phyloP scores from a whole-genome alignment of 352 stramenopile species.

The Pythium brachiatum region DNA sequence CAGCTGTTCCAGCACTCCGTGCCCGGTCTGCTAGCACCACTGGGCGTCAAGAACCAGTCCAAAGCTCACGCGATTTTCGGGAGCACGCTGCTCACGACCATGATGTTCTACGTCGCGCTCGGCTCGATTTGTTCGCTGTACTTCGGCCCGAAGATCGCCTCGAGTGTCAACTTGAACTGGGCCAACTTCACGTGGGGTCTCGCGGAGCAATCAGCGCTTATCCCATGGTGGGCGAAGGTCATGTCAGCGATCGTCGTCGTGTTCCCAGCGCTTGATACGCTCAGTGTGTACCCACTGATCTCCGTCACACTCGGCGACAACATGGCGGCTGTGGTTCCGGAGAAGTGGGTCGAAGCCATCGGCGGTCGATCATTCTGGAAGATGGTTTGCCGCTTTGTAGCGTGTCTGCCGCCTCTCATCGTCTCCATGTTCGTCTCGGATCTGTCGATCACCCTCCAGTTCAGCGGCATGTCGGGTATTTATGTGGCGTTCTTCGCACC shows the following conservation, averaged over 20 bases:
- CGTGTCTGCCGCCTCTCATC: conserved; percentile 74
- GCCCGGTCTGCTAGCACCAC: conserved; percentile 73
- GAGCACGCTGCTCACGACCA: conserved; percentile 79
- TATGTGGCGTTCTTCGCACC: conserved; percentile 84
- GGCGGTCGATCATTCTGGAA: conserved; percentile 52
- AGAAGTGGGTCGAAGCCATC: conserved; percentile 33
- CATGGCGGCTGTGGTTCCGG: conserved; percentile 63
- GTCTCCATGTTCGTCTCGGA: conserved; percentile 82
- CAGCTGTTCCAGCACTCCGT: conserved; percentile 91
- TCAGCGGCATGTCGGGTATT: conserved; percentile 75
- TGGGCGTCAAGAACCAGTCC: conserved; percentile 56
- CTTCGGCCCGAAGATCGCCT: conserved; percentile 76
- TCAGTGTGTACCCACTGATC: conserved; percentile 92
- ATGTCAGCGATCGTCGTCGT: conserved; percentile 84
- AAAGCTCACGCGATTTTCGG: conserved; percentile 71
- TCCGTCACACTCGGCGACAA: conserved; percentile 91
- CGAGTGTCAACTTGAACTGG: conserved; percentile 92
- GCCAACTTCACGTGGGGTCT: conserved; percentile 85
- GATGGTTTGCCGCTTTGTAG: conserved; percentile 74
- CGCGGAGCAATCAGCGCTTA: conserved; percentile 32
- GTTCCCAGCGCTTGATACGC: conserved; percentile 87
- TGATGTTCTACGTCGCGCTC: conserved; percentile 82
- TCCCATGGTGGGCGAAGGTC: conserved; percentile 58
- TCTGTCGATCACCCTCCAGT: conserved; percentile 82
- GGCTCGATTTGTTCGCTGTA: conserved; percentile 77